A percentile compares a stretch with the other conserved stretches of the same genome.
Conservation (phyloP, 1,139 yeast species). For the Candida frijolesensis region DNA sequence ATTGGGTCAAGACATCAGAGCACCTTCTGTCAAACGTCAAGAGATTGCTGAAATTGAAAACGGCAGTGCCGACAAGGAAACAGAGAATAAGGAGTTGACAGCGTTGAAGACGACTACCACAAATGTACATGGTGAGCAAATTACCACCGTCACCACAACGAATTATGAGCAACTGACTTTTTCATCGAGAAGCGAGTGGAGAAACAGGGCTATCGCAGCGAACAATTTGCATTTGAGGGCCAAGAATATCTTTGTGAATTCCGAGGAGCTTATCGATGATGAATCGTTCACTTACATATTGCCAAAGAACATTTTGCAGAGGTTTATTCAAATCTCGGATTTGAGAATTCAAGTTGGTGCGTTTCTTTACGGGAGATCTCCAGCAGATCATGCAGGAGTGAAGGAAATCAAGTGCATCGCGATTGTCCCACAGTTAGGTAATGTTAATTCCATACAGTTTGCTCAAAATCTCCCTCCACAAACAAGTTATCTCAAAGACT, state of each 20-base stretch:
- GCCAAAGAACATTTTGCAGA: constrained; percentile 79
- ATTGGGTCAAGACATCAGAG: constrained; percentile 89
- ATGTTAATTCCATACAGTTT: constrained; percentile 63
- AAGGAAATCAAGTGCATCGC: constrained; percentile 79
- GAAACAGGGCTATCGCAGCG: constrained; percentile 81
- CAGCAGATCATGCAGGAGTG: constrained; percentile 66
- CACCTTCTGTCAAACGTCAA: constrained; percentile 81
- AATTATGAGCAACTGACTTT: constrained; percentile 85
- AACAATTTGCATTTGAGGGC: constrained; percentile 72
- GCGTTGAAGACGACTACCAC: constrained; percentile 84
- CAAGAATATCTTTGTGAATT: constrained; percentile 69
- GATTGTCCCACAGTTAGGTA: constrained; percentile 88
- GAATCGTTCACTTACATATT: constrained; percentile 65
- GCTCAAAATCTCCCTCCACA: constrained; percentile 51
- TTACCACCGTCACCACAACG: constrained; percentile 89
- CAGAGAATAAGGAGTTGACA: constrained; percentile 51
- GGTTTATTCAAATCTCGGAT: constrained; percentile 81
- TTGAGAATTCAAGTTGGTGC: constrained; percentile 84
- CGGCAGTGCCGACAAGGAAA: constrained; percentile 30
- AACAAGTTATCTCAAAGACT: constrained; percentile 35
- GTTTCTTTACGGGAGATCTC: constrained; percentile 74
- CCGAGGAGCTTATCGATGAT: constrained; percentile 56
- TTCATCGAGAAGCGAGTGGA: constrained; percentile 89
- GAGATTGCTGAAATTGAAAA: constrained; percentile 77
- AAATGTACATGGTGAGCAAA: constrained; percentile 95